Base-by-base conservation (phyloP, 2,329 filamentous ascomycete species). In the Colletotrichum sp. region DNA sequence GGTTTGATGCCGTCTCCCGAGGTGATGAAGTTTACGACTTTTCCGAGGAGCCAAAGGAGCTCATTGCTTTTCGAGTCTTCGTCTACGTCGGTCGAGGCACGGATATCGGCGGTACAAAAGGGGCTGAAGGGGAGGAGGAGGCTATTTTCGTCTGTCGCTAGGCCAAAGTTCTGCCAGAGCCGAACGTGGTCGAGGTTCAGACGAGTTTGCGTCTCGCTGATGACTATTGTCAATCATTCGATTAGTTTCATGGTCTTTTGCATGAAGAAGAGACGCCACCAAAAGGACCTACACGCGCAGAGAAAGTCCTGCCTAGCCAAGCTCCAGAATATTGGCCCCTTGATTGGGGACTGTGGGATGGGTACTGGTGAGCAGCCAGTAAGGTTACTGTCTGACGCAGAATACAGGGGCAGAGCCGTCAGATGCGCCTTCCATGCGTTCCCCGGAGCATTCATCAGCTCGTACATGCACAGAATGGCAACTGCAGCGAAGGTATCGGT, bases 231-330 rank as follows among this genome's bases (percentile, higher is more conserved):
- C 4, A 15, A n/a, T 21, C 18, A n/a, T 4, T 28, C 3, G 18
- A n/a, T 61, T 6, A 61, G 28, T 61, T 32, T 7, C 9, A 8
- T 16, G 15, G 26, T 10, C 3, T 12, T 61, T 30, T 32, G 1
- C 8, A 13, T 3, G 18, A 24, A 32, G 28, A 32, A 8, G 26
- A 15, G 9, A 21, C 3, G 7, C 5, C 18, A 5, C 8, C 8
- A 12, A 26, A 24, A 8, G 8, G 12, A 84, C 87, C 83, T 81
- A 88, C 90, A 93, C 68, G 92, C 91, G 79, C 91, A 89, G 34
- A 93, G 84, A 83, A 93, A 92, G 78, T 93, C 92, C 78, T 93
- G 92, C 28, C 91, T 85, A 18, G 91, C 92, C 80, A 93, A 91
- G 77, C 93, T 93, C 92, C 92, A 93, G 80, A 93, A 93, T 0